Conservation (phyloP, 106 monocot species). For the Amphibolis antarctica region DNA sequence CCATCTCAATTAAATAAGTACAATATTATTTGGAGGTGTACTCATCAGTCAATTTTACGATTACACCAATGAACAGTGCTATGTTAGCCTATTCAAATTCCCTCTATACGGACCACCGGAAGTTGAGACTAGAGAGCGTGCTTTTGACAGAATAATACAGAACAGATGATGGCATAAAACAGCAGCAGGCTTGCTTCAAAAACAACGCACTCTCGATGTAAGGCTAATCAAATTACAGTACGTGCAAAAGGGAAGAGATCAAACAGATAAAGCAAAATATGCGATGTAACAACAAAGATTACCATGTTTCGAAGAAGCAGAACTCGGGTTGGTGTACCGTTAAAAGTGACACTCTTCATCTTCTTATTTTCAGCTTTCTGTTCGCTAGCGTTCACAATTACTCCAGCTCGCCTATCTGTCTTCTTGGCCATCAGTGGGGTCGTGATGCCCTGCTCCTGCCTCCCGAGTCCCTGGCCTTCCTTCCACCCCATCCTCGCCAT, state of each 20-base stretch:
- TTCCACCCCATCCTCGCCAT: conserved; percentile 99
- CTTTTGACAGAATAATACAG: not conserved
- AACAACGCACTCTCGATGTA: not conserved
- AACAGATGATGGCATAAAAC: not conserved
- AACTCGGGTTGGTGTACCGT: conserved; percentile 66
- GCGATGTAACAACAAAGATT: not conserved
- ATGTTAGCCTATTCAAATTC: too few species aligned
- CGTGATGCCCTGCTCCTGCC: conserved; percentile 93
- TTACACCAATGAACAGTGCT: too few species aligned
- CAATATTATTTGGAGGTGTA: too few species aligned
- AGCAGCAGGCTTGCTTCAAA: not conserved
- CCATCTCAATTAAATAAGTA: too few species aligned
- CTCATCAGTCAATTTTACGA: too few species aligned
- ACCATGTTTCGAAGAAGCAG: conserved; percentile 93
- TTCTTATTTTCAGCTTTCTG: conserved; percentile 62
- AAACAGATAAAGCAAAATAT: not conserved
- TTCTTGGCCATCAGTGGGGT: conserved; percentile 95
- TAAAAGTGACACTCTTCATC: conserved; percentile 64
- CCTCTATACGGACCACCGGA: too few species aligned
- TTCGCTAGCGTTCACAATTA: conserved; percentile 88
- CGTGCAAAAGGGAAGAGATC: not conserved
- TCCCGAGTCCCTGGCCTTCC: conserved; percentile 95
- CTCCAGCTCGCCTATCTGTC: conserved; percentile 91
- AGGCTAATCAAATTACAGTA: too few species aligned
- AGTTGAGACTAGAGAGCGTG: not conserved